phyloP scores from a whole-genome alignment of 805 yeast genomes.

The Ogataea naganishii region DNA sequence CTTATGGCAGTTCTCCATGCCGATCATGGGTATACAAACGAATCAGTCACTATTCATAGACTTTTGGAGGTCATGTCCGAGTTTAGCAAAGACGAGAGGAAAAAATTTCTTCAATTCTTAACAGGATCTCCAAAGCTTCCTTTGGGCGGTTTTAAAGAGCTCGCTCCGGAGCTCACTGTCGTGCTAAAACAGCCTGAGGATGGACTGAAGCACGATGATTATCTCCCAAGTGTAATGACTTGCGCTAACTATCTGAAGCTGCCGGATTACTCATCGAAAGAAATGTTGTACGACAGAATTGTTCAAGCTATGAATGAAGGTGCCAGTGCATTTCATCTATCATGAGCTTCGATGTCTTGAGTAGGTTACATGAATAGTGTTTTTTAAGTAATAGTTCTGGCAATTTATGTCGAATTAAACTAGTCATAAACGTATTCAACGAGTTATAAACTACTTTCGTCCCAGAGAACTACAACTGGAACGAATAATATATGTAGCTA shows the following conservation, averaged over 20 bases:
- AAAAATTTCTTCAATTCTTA: slow-evolving; percentile 74
- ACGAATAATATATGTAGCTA: too few relatives aligned
- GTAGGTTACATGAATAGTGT: too few relatives aligned
- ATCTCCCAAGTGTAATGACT: slow-evolving; percentile 95
- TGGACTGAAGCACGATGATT: slow-evolving; percentile 61
- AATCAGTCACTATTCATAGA: slow-evolving; percentile 52
- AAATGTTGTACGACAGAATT: slow-evolving; percentile 49
- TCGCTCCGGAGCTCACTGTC: slow-evolving; percentile 79
- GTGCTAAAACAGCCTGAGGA: slow-evolving; percentile 79
- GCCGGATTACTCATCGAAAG: slow-evolving; percentile 67
- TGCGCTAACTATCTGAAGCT: slow-evolving; percentile 91
- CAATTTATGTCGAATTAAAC: too few relatives aligned
- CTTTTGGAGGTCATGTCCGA: slow-evolving; percentile 54
- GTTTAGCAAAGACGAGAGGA: slow-evolving; percentile 46
- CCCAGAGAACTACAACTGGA: too few relatives aligned
- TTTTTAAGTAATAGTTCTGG: too few relatives aligned
- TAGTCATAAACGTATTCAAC: too few relatives aligned
- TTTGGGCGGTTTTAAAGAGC: slow-evolving; percentile 81
- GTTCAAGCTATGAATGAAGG: slow-evolving; percentile 79
- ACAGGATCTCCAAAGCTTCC: slow-evolving; percentile 94
- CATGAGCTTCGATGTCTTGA: too few relatives aligned
- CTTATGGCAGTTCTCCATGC: slow-evolving; percentile 59
- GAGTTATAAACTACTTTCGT: too few relatives aligned
- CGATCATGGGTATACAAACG: slow-evolving; percentile 81
- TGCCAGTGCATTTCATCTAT: slow-evolving; percentile 75